A percentile compares a stretch with the other conserved stretches of the same genome.
Evolutionary conservation across 805 yeast genomes (phyloP).

Genomic region (Candida rishiriensis): DNA sequence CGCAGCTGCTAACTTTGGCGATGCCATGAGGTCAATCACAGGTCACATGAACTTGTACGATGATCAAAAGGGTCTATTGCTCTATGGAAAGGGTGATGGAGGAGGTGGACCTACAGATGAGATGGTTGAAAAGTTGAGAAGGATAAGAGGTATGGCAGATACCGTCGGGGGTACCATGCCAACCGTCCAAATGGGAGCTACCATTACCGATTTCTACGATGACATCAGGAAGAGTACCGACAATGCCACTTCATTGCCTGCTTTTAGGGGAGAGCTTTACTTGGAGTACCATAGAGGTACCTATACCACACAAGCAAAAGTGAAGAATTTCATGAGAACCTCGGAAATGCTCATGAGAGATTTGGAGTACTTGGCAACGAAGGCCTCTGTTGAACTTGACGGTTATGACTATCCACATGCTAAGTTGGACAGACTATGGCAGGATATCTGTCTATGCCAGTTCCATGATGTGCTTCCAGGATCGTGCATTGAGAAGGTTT

Average conservation of each 20-base stretch:
- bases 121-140: constrained; percentile 87
- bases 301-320: constrained; percentile 88
- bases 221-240: constrained; percentile 57
- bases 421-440: constrained; percentile 75
- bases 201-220: constrained; percentile 79
- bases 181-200: constrained; percentile 68
- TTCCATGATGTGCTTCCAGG: constrained; percentile 99
- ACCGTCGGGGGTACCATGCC: constrained; percentile 74
- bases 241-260: constrained; percentile 64
- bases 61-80: constrained; percentile 73
- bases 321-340: constrained; percentile 73
- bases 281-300: constrained; percentile 97
- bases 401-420: constrained; percentile 67
- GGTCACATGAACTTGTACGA: constrained; percentile 83
- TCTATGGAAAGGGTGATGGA: constrained; percentile 95
- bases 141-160: constrained; percentile 84
- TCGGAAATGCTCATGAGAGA: constrained; percentile 79
- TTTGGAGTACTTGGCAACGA: constrained; percentile 76
- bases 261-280: constrained; percentile 93
- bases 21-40: constrained; percentile 70
- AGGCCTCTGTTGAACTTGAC: constrained; percentile 53
- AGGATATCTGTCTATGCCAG: constrained; percentile 82
- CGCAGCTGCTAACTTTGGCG: constrained; percentile 89
- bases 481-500: constrained; percentile 90
- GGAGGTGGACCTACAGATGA: constrained; percentile 98